Conservation (phyloP, 257 asterid genomes). For the Nicotiana knightiana region DNA sequence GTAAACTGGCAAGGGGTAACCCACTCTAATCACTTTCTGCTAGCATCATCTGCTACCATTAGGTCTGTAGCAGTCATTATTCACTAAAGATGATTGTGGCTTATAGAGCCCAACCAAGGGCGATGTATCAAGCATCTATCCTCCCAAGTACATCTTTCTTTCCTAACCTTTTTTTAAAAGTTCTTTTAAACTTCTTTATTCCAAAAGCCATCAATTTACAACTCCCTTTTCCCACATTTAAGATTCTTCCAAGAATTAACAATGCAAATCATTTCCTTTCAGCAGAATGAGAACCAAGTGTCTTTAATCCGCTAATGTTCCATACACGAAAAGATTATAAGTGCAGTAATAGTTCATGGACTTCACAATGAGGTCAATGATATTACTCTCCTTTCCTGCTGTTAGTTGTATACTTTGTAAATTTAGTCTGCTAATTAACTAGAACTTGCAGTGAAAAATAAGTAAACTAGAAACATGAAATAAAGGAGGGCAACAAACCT, state of each 20-base stretch:
- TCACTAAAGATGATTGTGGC: neutral
- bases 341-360: neutral
- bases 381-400: neutral
- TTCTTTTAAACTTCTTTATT: neutral
- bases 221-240: neutral
- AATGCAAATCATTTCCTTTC: neutral
- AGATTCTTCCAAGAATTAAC: neutral
- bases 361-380: neutral
- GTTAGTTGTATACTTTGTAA: neutral
- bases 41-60: neutral
- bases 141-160: neutral
- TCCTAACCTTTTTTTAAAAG: neutral
- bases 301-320: neutral
- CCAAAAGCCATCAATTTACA: neutral
- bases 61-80: neutral
- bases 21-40: neutral
- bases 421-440: neutral
- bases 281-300: neutral
- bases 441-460: neutral
- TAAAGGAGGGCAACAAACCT: slow-evolving; percentile 35
- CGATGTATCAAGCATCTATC: neutral
- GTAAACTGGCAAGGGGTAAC: neutral
- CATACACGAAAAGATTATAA: neutral
- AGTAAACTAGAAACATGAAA: neutral
- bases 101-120: neutral